Evolutionary conservation across 169 alveolate species (phyloP), one percentile per base, ranked within the genome.

Genomic region (Cryptosporidium felis): DNA sequence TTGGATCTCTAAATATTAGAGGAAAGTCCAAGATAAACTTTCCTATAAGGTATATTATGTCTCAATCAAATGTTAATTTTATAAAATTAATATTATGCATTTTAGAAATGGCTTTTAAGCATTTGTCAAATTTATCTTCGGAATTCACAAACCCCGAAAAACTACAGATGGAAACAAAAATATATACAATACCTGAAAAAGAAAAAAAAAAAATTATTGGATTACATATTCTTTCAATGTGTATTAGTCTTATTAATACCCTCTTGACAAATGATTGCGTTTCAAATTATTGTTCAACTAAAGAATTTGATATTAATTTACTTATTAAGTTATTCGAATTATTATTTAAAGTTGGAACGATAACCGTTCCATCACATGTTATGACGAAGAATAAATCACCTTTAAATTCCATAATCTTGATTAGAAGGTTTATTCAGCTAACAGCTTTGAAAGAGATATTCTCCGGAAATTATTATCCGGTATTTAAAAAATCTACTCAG

Each of bases 391-490:
- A 63, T 21, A 21, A 23, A 16, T 6, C 61, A 21, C 18, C 3
- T 30, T 26, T 16, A 0, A 44, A 36, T 44, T 38, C 53, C 21
- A 45, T 28, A n/a, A 23, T 45, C 26, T 45, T 63, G 30, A 41
- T 26, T 28, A 63, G 80, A 63, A 63, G 80, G 21, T 63, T 63
- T 63, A 63, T 63, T 63, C 60, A 63, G 23, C 12, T 21, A 42
- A 63, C 41, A 28, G n/a, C 26, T 8, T 30, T 14, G 2, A 41
- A 41, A 6, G 40, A 63, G 3, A 44, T 44, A 44, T 63, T 42
- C 46, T 10, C 58, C 3, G 21, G 36, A 26, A 21, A 30, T 14
- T 63, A 45, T 16, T 63, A 63, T 23, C 80, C 80, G 6, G 46
- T 63, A 18, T 42, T 63, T 4, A 63, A 45, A 42, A 63, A 44